These are phyloP conservation scores for Ceratobasidium sp. DNA, from an alignment of 1,284 basidiomycete genomes.

Conservation along the genomic window DNA sequence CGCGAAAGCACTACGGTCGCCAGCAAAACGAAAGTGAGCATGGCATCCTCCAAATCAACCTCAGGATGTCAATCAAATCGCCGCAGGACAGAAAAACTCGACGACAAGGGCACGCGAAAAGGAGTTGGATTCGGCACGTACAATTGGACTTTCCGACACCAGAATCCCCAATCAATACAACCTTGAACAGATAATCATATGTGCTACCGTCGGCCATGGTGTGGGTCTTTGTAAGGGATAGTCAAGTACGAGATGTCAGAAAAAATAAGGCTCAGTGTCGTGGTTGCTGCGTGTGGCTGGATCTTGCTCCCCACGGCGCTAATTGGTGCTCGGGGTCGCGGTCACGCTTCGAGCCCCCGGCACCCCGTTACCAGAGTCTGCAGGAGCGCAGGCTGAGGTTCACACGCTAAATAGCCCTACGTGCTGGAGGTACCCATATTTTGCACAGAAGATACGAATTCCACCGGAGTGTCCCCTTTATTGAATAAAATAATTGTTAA, in stretches of 20 bases:
- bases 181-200: conserved; percentile 98
- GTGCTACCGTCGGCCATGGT: conserved; percentile 88
- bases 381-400: background rate
- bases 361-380: background rate
- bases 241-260: background rate
- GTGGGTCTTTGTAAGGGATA: conserved; percentile 28
- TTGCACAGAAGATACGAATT: too few relatives aligned
- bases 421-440: background rate
- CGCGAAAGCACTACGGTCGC: conserved; percentile 69
- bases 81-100: background rate
- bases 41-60: background rate
- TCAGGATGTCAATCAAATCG: background rate
- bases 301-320: conserved; percentile 32
- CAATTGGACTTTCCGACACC: conserved; percentile 91
- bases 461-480: too few relatives aligned
- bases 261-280: conserved; percentile 25
- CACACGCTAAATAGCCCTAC: background rate
- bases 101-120: background rate
- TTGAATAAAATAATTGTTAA: too few relatives aligned
- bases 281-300: conserved; percentile 35
- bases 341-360: background rate
- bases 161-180: conserved; percentile 98
- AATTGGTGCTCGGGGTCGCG: conserved; percentile 16
- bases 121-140: conserved; percentile 52
- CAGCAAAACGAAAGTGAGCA: background rate